phyloP scores from a whole-genome alignment of 257 asterid genomes.

The Nicotiana benthamiana region DNA sequence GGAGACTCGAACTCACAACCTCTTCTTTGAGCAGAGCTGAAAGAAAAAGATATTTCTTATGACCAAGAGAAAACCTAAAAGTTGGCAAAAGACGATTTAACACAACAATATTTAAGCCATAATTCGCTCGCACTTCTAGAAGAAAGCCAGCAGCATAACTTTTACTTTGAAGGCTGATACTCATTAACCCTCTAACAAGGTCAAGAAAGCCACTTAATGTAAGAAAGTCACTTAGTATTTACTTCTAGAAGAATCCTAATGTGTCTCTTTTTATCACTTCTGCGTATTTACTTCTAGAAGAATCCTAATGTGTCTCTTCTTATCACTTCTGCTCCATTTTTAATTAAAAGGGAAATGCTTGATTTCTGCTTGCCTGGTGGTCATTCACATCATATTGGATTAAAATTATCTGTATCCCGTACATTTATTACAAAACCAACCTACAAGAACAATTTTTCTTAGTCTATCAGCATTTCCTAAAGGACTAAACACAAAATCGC shows the following conservation, averaged over 20 bases:
- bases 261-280: background rate
- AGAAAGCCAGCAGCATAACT: background rate
- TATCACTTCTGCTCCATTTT: background rate
- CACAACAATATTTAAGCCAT: background rate
- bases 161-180: background rate
- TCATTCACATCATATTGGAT: background rate
- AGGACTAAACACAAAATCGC: background rate
- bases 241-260: background rate
- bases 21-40: background rate
- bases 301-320: background rate
- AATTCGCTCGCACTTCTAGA: background rate
- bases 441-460: background rate
- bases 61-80: background rate
- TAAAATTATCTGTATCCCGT: background rate
- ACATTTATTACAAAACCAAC: background rate
- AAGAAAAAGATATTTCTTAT: background rate
- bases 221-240: background rate
- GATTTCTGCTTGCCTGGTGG: background rate
- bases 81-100: background rate
- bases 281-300: background rate
- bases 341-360: background rate
- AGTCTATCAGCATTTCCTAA: background rate
- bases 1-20: no score
- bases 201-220: background rate
- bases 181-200: background rate